Base-by-base conservation (phyloP, 2,329 filamentous ascomycete species). In the Alternaria gaisen region DNA sequence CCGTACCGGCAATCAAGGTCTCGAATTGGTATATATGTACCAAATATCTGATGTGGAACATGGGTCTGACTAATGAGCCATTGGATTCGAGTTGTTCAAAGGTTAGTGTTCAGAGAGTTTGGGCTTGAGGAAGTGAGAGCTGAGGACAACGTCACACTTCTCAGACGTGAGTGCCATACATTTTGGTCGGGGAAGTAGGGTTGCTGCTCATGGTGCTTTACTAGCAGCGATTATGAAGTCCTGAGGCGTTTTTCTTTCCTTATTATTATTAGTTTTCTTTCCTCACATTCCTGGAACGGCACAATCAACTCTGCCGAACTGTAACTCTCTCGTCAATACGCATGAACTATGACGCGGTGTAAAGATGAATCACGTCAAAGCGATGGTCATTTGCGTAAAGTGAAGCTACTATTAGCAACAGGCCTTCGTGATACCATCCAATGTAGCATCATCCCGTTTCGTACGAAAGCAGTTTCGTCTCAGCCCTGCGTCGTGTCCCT, bases 61-160 rank as follows among this genome's bases (percentile, higher is more conserved):
- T 81, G 28, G 80, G 81, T 8, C 34, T 63, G 4, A 50, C 32
- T 6, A 71, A 58, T 7, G 57, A 68, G 58, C 80, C 81, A 22
- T 72, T 83, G 69, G 83, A 83, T 64, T 80, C 81, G 14, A 80
- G 68, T 16, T 83, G 82, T 64, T 61, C 72, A 53, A 77, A 77
- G 66, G 80, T 81, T 9, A 67, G 77, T 30, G 78, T 83, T 8
- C 52, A 68, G 56, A 73, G 79, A 28, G 68, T 71, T 2, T 73
- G 64, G 53, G 56, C 65, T 10, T 67, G 57, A 60, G 54, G 18
- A 48, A n/a, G 20, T n/a, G 14, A 8, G 30, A 9, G n/a, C 16
- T 22, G 18, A 11, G 8, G 1, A 16, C 9, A 5, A 14, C 11
- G 38, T 14, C 18, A 22, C 9, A 7, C 12, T 41, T 22, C 38